These are phyloP conservation scores for Meira nashicola DNA, from an alignment of 1,284 basidiomycete genomes.

Conservation along the genomic window DNA sequence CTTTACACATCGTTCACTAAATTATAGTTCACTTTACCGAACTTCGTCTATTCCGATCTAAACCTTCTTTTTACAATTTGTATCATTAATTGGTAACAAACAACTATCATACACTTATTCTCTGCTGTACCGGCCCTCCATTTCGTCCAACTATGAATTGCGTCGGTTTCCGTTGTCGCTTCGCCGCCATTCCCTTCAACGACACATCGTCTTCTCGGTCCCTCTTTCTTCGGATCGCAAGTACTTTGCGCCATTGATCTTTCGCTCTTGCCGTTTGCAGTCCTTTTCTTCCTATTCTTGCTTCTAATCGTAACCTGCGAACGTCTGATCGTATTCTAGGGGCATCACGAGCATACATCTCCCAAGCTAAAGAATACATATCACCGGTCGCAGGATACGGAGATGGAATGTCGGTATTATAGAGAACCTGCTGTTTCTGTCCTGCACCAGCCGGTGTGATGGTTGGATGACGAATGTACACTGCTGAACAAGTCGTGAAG, in stretches of 20 bases:
- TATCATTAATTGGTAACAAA: too few relatives aligned
- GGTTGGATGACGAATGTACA: slow-evolving; percentile 93
- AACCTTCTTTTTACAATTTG: too few relatives aligned
- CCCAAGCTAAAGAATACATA: slow-evolving; percentile 49
- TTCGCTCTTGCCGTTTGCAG: slow-evolving; percentile 35
- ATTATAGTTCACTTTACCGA: too few relatives aligned
- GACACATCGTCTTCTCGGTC: not conserved
- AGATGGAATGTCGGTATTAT: slow-evolving; percentile 45
- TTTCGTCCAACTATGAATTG: too few relatives aligned
- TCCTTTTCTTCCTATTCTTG: slow-evolving; percentile 33
- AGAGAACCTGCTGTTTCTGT: slow-evolving; percentile 5
- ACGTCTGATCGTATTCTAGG: slow-evolving; percentile 45
- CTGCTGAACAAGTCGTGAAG: slow-evolving; percentile 82
- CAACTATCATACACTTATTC: too few relatives aligned
- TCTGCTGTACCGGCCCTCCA: too few relatives aligned
- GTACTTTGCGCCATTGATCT: slow-evolving; percentile 17
- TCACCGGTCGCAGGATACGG: slow-evolving; percentile 47
- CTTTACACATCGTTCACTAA: too few relatives aligned
- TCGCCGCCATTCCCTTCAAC: not conserved
- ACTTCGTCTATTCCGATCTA: too few relatives aligned
- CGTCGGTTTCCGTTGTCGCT: not conserved
- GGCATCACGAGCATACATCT: slow-evolving; percentile 45
- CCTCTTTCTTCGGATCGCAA: slow-evolving; percentile 10
- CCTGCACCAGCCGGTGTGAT: slow-evolving; percentile 54
- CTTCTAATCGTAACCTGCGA: slow-evolving; percentile 35